Percentiles rank a stretch among this genome's conserved stretches.
phyloP scores from a whole-genome alignment of 78 protist genomes.

The Dictyostelium intermedium region DNA sequence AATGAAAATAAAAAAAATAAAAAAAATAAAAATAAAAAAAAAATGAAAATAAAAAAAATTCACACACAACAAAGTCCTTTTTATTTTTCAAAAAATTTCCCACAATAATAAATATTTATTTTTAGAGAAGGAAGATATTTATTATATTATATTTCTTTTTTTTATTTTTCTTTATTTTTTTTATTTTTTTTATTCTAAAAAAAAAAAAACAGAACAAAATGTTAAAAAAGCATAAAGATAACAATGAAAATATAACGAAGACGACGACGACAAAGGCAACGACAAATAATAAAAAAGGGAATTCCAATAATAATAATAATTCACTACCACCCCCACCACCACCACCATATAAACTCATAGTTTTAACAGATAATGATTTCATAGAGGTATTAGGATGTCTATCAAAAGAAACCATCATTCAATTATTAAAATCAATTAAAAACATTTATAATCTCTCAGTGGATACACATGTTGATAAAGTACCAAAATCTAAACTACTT shows the following conservation, averaged over 20 bases:
- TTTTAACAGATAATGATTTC: slow-evolving; percentile 51
- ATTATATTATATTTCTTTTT: background rate
- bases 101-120: too few relatives aligned
- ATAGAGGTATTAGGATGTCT: background rate
- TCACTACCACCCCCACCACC: background rate
- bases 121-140: too few relatives aligned
- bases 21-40: too few relatives aligned
- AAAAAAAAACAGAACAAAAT: background rate
- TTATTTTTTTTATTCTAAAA: too few relatives aligned
- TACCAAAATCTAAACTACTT: slow-evolving; percentile 50
- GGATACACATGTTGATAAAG: slow-evolving; percentile 46
- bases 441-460: slow-evolving; percentile 4
- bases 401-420: slow-evolving; percentile 39
- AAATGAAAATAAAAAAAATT: background rate
- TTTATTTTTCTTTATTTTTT: background rate
- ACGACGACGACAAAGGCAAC: background rate
- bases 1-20: too few relatives aligned
- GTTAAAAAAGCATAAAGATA: too few relatives aligned
- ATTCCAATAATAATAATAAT: background rate
- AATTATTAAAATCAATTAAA: slow-evolving; percentile 12
- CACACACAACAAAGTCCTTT: too few relatives aligned
- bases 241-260: too few relatives aligned
- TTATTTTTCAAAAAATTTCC: too few relatives aligned
- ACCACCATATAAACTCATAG: background rate
- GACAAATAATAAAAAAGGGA: background rate